Evolutionary conservation across 371 early-diverging fungal genomes (phyloP), one percentile per base, ranked within the genome.

Genomic region (Mucor circinelloides): DNA sequence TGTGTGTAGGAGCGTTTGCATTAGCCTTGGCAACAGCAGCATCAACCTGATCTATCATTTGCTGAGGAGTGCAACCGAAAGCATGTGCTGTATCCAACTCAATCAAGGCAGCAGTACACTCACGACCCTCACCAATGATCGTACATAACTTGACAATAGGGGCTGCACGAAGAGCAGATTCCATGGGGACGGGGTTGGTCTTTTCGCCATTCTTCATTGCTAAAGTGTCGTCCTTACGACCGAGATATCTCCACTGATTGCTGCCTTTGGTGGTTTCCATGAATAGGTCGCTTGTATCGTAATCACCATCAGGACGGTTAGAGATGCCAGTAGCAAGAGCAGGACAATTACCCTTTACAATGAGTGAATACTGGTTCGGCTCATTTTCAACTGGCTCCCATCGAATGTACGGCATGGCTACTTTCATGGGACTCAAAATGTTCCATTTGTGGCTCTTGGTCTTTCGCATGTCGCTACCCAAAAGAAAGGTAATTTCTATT

Each of bases 161-260:
- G 6, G 48, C 36, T 13, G 60, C 62, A 34, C 70, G 66, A 19
- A 83, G 70, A 3, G 67, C 34, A 2, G 56, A 54, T 64, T 83
- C 83, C 71, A 80, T 76, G 13, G 78, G 76, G 3, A 75, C 23
- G 21, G 83, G 83, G 31, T 78, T 80, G 6, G 79, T 78, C 61
- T 83, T 83, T 60, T 83, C 83, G 10, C 83, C 82, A 48, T 82
- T 82, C 30, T 74, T 71, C 66, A 78, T 77, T 19, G 77, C 65
- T 0, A 82, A 59, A 0, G 75, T 75, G 56, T 82, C 80, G 52
- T 80, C 83, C 4, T 70, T 69, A 8, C 83, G 69, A 6, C 83
- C 83, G 17, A 67, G 9, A 28, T 77, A 67, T 2, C 8, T 44
- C 32, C 67, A 82, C 15, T 67, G 72, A 4, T 67, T 27, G 10